A percentile compares a stretch with the other conserved stretches of the same genome.
Evolutionary conservation across 2,329 filamentous ascomycete species (phyloP).

Genomic region (Verticillium klebahnii): DNA sequence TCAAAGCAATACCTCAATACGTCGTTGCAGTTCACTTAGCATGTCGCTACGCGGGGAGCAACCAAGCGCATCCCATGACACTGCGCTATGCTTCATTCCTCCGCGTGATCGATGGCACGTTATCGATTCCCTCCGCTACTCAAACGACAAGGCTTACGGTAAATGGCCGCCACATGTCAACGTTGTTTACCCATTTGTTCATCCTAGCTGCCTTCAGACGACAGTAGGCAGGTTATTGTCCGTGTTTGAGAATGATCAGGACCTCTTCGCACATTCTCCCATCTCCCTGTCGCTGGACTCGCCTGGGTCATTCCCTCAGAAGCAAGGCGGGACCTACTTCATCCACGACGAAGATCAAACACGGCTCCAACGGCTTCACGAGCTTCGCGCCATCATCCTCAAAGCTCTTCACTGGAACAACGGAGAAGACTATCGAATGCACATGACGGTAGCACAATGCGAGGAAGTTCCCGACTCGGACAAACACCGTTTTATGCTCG

Average conservation of each 20-base stretch:
- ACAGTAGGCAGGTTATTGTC: slow-evolving; percentile 36
- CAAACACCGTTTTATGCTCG: slow-evolving; percentile 44
- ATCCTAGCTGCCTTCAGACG: slow-evolving; percentile 35
- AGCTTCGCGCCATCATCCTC: slow-evolving; percentile 30
- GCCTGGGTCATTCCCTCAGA: slow-evolving; percentile 43
- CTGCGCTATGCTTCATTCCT: slow-evolving; percentile 57
- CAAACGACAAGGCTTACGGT: slow-evolving; percentile 57
- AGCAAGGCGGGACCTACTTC: slow-evolving; percentile 45
- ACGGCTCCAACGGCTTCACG: slow-evolving; percentile 17
- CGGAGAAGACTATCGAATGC: slow-evolving; percentile 32
- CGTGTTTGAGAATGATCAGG: not conserved
- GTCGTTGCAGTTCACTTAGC: not conserved
- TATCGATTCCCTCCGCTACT: slow-evolving; percentile 50
- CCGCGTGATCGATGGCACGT: slow-evolving; percentile 40
- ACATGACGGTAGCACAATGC: slow-evolving; percentile 59
- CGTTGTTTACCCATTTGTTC: slow-evolving; percentile 61
- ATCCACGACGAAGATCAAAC: slow-evolving; percentile 25
- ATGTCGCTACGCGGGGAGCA: slow-evolving; percentile 2
- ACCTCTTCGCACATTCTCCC: not conserved
- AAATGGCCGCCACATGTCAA: slow-evolving; percentile 67
- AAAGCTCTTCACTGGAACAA: slow-evolving; percentile 25
- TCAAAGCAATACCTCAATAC: too few species aligned
- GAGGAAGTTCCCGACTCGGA: slow-evolving; percentile 34
- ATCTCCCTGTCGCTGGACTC: slow-evolving; percentile 29
- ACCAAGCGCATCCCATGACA: slow-evolving; percentile 42